Evolutionary conservation across 2,329 filamentous ascomycete genomes (phyloP), one percentile per base, ranked within the genome.

Genomic region (Rhinocladiella similis): DNA sequence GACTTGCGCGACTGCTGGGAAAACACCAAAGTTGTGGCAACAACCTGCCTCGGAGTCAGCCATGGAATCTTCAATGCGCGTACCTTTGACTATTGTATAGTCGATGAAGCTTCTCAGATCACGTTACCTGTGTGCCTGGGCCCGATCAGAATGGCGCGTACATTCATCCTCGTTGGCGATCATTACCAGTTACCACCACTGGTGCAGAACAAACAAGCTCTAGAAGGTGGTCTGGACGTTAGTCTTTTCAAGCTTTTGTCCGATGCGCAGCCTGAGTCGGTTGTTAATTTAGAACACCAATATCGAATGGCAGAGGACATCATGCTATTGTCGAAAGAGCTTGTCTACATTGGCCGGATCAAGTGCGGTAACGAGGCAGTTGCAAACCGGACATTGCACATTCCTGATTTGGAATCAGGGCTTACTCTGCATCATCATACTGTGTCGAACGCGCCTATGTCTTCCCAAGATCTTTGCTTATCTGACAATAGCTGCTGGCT

Each of bases 271-370:
- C 92, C 94, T 0, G 78, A 85, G 46, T 91, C 91, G 1, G 92
- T 99, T 1, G 90, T 95, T 60, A 96, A 89, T 61, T 82, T 99
- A 1, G 91, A 94, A 66, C 91, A 97, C 67, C 94, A 99, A 70
- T 99, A 99, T 70, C 90, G 94, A 59, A 99, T 99, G 94, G 96
- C 91, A 67, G 89, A 94, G 64, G 94, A 99, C 60, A 89, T 99
- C 59, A 97, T 97, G 93, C 82, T 87, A 1, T 81, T 99, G 13
- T 95, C 91, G 61, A 99, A 97, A 72, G 89, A 84, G 1, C 82
- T 99, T 54, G 97, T 99, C 66, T 99, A 99, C 74, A 80, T 87
- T n/a, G 93, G 92, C 3, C 84, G 86, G 35, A 81, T 99, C 36
- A 93, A 94, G 67, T 99, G 94, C 68, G 94, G 94, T 20, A 96